Conservation (phyloP, 2,329 filamentous ascomycete genomes). For the Graphilbum ipis-grandicollis region DNA sequence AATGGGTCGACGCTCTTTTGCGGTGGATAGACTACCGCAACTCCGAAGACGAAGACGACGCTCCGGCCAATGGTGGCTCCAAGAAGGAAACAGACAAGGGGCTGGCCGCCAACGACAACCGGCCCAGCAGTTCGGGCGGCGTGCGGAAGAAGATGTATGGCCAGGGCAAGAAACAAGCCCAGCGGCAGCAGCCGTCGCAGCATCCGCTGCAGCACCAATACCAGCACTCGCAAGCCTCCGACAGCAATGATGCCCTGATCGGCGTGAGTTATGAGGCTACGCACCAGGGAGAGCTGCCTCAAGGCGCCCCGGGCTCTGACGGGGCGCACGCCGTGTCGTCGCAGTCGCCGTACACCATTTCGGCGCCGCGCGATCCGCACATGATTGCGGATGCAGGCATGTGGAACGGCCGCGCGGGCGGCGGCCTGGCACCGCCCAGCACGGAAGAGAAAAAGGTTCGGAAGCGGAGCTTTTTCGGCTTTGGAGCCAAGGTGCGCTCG, state of each 20-base stretch:
- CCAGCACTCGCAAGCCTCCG: constrained; percentile 1
- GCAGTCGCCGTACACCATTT: constrained; percentile 43
- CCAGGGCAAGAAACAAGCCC: constrained; percentile 13
- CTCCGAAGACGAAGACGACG: constrained; percentile 33
- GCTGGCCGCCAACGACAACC: constrained; percentile 16
- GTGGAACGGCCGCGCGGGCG: constrained; percentile 40
- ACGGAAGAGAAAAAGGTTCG: constrained; percentile 61
- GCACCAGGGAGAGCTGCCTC: constrained; percentile 28
- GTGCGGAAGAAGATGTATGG: constrained; percentile 22
- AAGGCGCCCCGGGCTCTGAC: constrained; percentile 10
- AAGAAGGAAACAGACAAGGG: constrained; percentile 23
- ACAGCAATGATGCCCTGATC: constrained; percentile 28
- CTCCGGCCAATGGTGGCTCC: constrained; percentile 3
- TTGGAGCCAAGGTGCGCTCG: constrained; percentile 41
- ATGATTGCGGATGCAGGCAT: constrained; percentile 67
- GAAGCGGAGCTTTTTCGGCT: constrained; percentile 64
- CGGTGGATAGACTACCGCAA: constrained; percentile 72
- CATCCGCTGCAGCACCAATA: constrained; percentile 7
- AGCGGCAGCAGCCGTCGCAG: constrained; percentile 12
- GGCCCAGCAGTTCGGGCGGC: constrained; percentile 9
- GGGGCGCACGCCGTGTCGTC: constrained; percentile 19
- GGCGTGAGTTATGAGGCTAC: constrained; percentile 41
- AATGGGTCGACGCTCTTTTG: constrained; percentile 81
- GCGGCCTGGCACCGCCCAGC: constrained; percentile 22
- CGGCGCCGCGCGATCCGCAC: constrained; percentile 67